Evolutionary conservation across 768 basidiomycete species (phyloP).

Genomic region (Hericium coralloides): DNA sequence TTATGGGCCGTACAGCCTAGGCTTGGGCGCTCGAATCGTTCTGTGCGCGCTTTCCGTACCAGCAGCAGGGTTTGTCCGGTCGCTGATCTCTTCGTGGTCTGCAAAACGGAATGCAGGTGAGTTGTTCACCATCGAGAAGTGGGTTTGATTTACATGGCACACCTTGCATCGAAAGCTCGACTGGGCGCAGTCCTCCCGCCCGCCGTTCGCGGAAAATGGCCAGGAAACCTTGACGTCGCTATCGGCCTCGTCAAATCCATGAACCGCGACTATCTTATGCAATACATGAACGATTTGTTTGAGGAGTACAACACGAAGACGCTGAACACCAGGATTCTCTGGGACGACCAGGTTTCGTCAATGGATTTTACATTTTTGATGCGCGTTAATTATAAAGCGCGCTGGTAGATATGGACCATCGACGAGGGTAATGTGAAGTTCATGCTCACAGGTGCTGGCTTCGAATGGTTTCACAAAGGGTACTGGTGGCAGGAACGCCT

Average conservation of each 20-base stretch:
- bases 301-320: constrained; percentile 65
- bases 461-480: constrained; percentile 62
- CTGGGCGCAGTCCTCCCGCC: constrained; percentile 46
- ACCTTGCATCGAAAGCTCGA: neutral
- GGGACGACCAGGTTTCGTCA: constrained; percentile 54
- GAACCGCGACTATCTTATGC: constrained; percentile 50
- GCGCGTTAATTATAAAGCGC: neutral
- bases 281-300: constrained; percentile 57
- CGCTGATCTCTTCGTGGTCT: too few species aligned
- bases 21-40: too few species aligned
- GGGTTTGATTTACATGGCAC: too few species aligned
- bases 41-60: too few species aligned
- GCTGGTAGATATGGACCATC: constrained; percentile 60
- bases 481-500: constrained; percentile 53
- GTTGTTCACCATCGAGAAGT: too few species aligned
- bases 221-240: constrained; percentile 68
- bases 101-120: too few species aligned
- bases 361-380: neutral
- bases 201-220: constrained; percentile 59
- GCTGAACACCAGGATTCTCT: constrained; percentile 58
- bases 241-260: constrained; percentile 45
- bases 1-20: too few species aligned
- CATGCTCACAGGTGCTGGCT: constrained; percentile 49
- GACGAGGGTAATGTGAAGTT: constrained; percentile 63
- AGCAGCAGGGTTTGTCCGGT: too few species aligned